Conservation (phyloP, 2,329 filamentous ascomycete species). For the Penicillium corylophilum region DNA sequence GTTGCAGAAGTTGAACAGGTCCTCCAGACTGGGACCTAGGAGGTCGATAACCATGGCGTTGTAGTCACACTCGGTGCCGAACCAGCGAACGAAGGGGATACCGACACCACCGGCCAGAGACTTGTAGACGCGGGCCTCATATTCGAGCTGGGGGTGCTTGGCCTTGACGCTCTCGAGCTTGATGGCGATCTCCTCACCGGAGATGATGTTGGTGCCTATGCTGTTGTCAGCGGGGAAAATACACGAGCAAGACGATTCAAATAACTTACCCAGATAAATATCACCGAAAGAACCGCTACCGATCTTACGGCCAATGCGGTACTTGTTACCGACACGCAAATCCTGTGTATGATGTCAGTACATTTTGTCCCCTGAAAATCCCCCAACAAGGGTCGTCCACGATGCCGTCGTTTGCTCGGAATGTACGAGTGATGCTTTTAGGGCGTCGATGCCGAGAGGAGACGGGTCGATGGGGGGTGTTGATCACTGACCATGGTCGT, state of each 20-base stretch:
- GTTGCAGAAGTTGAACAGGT: constrained; percentile 99
- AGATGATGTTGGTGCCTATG: constrained; percentile 96
- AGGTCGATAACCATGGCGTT: constrained; percentile 99
- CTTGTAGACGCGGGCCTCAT: constrained; percentile 89
- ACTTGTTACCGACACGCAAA: constrained; percentile 98
- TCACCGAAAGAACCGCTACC: constrained; percentile 97
- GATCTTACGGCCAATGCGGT: constrained; percentile 99
- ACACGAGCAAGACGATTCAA: background rate
- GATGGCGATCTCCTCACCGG: constrained; percentile 98
- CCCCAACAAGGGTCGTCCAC: background rate
- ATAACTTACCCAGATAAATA: constrained; percentile 76
- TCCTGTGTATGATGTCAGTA: constrained; percentile 62
- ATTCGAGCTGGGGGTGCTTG: constrained; percentile 98
- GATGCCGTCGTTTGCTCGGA: background rate
- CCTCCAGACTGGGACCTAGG: constrained; percentile 90
- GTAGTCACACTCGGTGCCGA: constrained; percentile 99
- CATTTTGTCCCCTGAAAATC: background rate
- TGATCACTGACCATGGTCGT: constrained; percentile 39
- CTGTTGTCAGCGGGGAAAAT: constrained; percentile 11
- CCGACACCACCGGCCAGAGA: constrained; percentile 92
- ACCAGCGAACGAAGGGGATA: constrained; percentile 99
- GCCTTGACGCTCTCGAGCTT: constrained; percentile 99
- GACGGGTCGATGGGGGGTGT: background rate
- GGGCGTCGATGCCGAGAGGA: background rate
- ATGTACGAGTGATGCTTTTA: background rate